These are phyloP conservation scores for Populus hybrid DNA, from an alignment of 441 rosid genomes.

Conservation along the genomic window DNA sequence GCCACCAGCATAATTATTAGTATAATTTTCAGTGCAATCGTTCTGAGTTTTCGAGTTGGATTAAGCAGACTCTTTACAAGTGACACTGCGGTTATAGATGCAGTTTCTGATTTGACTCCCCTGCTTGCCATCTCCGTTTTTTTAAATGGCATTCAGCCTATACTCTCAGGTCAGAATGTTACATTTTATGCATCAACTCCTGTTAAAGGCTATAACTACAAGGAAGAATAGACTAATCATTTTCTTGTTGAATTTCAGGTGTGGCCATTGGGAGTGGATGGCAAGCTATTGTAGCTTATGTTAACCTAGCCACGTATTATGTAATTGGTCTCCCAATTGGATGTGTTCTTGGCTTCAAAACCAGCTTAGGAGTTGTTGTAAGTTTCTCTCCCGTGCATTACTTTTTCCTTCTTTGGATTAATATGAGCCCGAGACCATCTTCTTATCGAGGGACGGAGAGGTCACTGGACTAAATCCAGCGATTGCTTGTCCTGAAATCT, in stretches of 20 bases:
- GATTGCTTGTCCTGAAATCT: not conserved
- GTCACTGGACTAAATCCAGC: not conserved
- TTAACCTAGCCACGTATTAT: slow-evolving; percentile 65
- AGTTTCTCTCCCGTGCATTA: slow-evolving; percentile 8
- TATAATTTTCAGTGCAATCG: slow-evolving; percentile 36
- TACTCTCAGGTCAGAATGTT: slow-evolving; percentile 57
- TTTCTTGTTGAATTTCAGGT: slow-evolving; percentile 31
- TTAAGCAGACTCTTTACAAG: slow-evolving; percentile 62
- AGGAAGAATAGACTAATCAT: not conserved
- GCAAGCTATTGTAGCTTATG: slow-evolving; percentile 87
- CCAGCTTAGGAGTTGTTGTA: slow-evolving; percentile 82
- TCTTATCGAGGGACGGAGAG: not conserved
- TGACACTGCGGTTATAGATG: slow-evolving; percentile 52
- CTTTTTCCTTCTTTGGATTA: not conserved
- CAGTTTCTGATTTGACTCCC: slow-evolving; percentile 56
- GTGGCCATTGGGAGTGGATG: slow-evolving; percentile 93
- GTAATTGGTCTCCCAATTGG: slow-evolving; percentile 83
- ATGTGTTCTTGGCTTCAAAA: slow-evolving; percentile 81
- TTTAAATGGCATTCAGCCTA: slow-evolving; percentile 82
- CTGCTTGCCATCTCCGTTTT: slow-evolving; percentile 73
- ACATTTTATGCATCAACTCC: not conserved
- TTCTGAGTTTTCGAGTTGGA: slow-evolving; percentile 44
- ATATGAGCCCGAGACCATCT: not conserved
- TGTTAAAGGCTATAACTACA: not conserved
- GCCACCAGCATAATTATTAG: slow-evolving; percentile 55